These are phyloP conservation scores for Peterozyma xylosa DNA, from an alignment of 805 yeast genomes.

Conservation along the genomic window DNA sequence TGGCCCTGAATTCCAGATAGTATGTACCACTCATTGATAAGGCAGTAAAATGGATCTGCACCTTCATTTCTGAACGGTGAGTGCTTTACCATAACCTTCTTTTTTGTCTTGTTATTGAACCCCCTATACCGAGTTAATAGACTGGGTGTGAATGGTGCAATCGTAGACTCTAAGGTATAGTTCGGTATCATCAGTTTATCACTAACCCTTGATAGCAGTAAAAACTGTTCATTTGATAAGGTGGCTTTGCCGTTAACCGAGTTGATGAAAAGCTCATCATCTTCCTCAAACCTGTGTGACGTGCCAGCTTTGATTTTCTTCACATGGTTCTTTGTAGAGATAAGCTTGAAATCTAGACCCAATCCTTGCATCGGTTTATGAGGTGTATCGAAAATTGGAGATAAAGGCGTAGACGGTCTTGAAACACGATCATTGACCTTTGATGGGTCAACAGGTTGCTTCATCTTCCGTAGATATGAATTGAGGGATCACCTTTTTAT, in stretches of 20 bases:
- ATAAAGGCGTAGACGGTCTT: no score
- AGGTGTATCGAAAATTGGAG: no score
- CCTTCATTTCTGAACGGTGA: conserved; percentile 1
- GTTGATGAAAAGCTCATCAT: no score
- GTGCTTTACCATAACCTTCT: conserved; percentile 5
- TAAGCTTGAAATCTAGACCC: background rate
- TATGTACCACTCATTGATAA: conserved; percentile 6
- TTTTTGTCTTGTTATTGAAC: background rate
- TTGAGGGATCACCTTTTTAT: no score
- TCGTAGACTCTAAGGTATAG: conserved; percentile 1
- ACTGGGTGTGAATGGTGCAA: conserved; percentile 1
- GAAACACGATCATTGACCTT: no score
- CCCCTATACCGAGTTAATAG: conserved; percentile 5
- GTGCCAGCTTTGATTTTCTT: background rate
- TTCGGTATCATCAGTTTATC: conserved; percentile 6
- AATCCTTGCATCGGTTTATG: background rate
- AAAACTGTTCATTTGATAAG: no score
- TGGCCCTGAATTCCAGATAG: background rate
- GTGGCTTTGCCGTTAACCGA: no score
- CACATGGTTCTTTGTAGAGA: conserved; percentile 3
- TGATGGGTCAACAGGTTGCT: no score
- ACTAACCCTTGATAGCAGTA: background rate
- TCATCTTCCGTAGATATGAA: no score
- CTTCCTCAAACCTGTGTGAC: no score
- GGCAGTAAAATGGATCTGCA: no score